Evolutionary conservation across 2,329 filamentous ascomycete species (phyloP), one percentile per base, ranked within the genome.

Genomic region (Blastomyces parvus): DNA sequence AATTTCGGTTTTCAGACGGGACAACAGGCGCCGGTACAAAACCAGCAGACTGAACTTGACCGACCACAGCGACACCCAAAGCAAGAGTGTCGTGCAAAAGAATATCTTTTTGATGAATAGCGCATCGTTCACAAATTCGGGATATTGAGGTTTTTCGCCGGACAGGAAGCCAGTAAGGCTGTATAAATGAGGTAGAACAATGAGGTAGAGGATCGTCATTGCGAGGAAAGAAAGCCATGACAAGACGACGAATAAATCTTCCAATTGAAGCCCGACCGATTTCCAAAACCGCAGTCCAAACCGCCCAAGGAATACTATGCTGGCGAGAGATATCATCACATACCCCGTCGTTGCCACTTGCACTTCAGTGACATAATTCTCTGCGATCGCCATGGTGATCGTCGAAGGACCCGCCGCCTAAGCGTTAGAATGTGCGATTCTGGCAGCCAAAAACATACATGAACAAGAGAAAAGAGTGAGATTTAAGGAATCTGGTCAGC

Each of bases 21-120:
- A 65, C 59, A 78, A 67, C 19, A 78, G 65, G 27, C 73, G 70
- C 55, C 74, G 74, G 66, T 78, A 78, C 55, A 79, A 70, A 19
- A 73, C 69, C 59, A 79, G 68, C 42, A 79, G 67, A 5, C 73
- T 74, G 27, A 77, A 71, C 64, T 79, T 79, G 60, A 77, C 73
- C 44, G 74, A 69, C 75, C 74, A 78, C 5, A 79, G 69, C 22
- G 72, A 72, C 7, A 72, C 64, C 75, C 76, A 78, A 59, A 77
- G 73, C 71, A 63, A 59, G 14, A 30, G 11, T 17, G 57, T 44
- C 22, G 57, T 30, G 22, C 11, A 17, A 27, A 77, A 77, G 66
- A 78, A 77, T 25, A 77, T 69, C 59, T 73, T 73, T 25, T 74
- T 70, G 60, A 76, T 69, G 33, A 69, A 64, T 0, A 70, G 50